Base-by-base conservation (phyloP, 2,329 filamentous ascomycete genomes). In the Phialemonium atrogriseum region DNA sequence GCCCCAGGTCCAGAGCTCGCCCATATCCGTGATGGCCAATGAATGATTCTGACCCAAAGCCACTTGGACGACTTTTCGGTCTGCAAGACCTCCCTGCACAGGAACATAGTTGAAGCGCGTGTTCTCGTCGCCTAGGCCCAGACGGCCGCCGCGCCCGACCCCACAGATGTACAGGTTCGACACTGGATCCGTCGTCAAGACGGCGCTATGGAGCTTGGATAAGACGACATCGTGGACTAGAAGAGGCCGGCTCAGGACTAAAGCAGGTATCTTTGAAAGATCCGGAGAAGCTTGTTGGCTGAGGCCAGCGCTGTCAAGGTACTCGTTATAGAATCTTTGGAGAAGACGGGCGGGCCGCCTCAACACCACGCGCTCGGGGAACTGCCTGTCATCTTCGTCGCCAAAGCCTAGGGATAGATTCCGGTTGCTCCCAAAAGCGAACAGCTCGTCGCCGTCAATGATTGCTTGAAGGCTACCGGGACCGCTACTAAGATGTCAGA, bases 1-100 rank as follows among this genome's bases (percentile, higher is more conserved):
- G 7, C 91, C 91, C 91, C 91, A 98, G 2, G 86, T 91, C 66
- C 85, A 94, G 5, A 94, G 74, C 44, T 93, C 85, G n/a, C 91
- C 89, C 32, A 79, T 70, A n/a, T 78, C 78, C 4, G 84, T 83
- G 5, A 96, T 65, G 2, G 86, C 89, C 52, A 98, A 68, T 4
- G 83, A 84, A 52, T 98, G 91, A 43, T 94, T 91, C 50, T 93
- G 85, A 1, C 91, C 91, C 4, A 98, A 68, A 2, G 87, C 86
- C 27, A 94, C 70, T n/a, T 77, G 73, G 3, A 72, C 62, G 5
- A 95, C 70, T 45, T 77, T 84, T 52, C 80, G 88, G 31, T 84
- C 81, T 1, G 71, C 64, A 4, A 95, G 62, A 2, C 83, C 83
- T 2, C 77, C 77, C 50, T 88, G 80, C 3, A 98, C 79, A 34